These are phyloP conservation scores for Aphanomyces euteiches DNA, from an alignment of 352 stramenopile species.

Conservation along the genomic window DNA sequence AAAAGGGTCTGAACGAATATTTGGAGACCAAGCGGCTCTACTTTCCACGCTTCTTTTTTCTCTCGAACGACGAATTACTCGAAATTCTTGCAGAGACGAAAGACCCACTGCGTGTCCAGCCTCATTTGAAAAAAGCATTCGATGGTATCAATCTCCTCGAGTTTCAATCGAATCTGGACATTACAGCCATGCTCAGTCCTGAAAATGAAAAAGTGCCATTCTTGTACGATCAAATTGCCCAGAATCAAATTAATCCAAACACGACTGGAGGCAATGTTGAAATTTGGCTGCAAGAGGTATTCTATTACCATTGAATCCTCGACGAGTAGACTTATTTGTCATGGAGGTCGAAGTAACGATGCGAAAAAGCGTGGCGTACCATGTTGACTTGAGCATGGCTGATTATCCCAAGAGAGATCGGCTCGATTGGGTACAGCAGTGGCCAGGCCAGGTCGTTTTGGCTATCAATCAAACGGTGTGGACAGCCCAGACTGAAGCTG, in stretches of 20 bases:
- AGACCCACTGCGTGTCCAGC: slow-evolving; percentile 92
- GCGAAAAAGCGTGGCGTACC: slow-evolving; percentile 73
- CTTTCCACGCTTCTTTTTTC: slow-evolving; percentile 91
- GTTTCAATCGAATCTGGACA: slow-evolving; percentile 90
- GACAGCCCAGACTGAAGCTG: slow-evolving; percentile 81
- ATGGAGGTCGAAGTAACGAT: slow-evolving; percentile 62
- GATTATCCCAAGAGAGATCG: slow-evolving; percentile 86
- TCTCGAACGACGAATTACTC: slow-evolving; percentile 90
- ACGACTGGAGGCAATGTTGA: slow-evolving; percentile 93
- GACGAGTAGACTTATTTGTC: neutral
- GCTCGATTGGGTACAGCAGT: slow-evolving; percentile 88
- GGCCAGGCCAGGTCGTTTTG: slow-evolving; percentile 90
- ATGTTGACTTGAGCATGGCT: slow-evolving; percentile 79
- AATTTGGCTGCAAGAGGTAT: slow-evolving; percentile 76
- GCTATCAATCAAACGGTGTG: slow-evolving; percentile 91
- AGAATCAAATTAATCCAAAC: slow-evolving; percentile 91
- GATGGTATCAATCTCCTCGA: slow-evolving; percentile 91
- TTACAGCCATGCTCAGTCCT: slow-evolving; percentile 86
- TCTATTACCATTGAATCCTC: neutral
- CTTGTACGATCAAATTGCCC: slow-evolving; percentile 78
- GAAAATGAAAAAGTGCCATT: slow-evolving; percentile 89
- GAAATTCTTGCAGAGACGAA: slow-evolving; percentile 92
- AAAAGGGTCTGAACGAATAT: slow-evolving; percentile 92
- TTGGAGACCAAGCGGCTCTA: slow-evolving; percentile 87
- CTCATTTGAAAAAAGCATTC: slow-evolving; percentile 93